Conservation (phyloP, 257 asterid genomes). For the Lithospermum erythrorhizon region DNA sequence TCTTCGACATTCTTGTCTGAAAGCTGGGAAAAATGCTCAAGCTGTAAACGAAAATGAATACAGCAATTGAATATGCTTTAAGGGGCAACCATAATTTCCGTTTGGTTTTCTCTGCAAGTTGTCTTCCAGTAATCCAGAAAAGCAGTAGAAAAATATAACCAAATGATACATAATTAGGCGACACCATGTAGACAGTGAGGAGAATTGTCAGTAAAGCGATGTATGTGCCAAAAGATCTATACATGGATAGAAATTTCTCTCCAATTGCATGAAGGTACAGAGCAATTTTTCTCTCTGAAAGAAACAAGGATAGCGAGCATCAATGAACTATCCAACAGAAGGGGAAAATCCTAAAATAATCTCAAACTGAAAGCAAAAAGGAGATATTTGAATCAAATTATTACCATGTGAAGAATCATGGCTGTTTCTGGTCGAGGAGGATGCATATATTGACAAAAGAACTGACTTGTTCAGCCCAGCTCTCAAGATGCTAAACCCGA, state of each 20-base stretch:
- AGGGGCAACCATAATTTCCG: conserved; percentile 90
- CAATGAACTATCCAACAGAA: background rate
- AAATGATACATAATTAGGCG: conserved; percentile 74
- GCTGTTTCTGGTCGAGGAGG: conserved; percentile 51
- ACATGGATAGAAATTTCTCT: conserved; percentile 64
- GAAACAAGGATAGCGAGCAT: conserved; percentile 7
- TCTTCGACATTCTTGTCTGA: conserved; percentile 66
- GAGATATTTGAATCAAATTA: background rate
- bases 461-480: conserved; percentile 98
- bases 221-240: conserved; percentile 90
- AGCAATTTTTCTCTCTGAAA: conserved; percentile 85
- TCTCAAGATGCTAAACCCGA: conserved; percentile 89
- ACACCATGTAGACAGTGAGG: conserved; percentile 69
- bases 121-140: conserved; percentile 91
- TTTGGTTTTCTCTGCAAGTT: conserved; percentile 71
- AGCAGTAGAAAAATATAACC: conserved; percentile 91
- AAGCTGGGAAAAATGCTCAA: conserved; percentile 75
- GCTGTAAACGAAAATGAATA: conserved; percentile 60
- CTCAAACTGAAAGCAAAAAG: background rate
- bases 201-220: conserved; percentile 85
- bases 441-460: conserved; percentile 87
- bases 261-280: conserved; percentile 81
- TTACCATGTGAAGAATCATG: conserved; percentile 63
- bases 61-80: conserved; percentile 63
- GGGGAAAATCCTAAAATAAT: background rate